Conservation (phyloP, 129 eudicot species). For the Helianthus annuus region HanXRQr2.0-SUNRISE NC_035435.2:79702712-79703211, state of each 20-base stretch:
- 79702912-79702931: slow-evolving; percentile 49
- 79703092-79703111: slow-evolving; percentile 39
- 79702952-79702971: slow-evolving; percentile 48
- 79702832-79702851: no score
- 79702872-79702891: slow-evolving; percentile 16
- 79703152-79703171: slow-evolving; percentile 33
- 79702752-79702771: no score
- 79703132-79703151: slow-evolving; percentile 48
- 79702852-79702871: no score
- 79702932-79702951: slow-evolving; percentile 46
- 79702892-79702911: slow-evolving; percentile 30
- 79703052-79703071: not conserved
- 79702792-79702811: no score
- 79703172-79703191: no score
- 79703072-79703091: not conserved
- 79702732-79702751: no score
- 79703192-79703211: no score
- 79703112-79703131: slow-evolving; percentile 30
- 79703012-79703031: not conserved
- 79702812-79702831: no score
- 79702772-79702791: no score
- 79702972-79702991: slow-evolving; percentile 38
- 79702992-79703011: slow-evolving; percentile 35
- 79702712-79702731: no score
- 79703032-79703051: not conserved